Evolutionary conservation across 441 rosid genomes (phyloP), one percentile per base, ranked within the genome.

Genomic region (Metrosideros polymorpha): DNA sequence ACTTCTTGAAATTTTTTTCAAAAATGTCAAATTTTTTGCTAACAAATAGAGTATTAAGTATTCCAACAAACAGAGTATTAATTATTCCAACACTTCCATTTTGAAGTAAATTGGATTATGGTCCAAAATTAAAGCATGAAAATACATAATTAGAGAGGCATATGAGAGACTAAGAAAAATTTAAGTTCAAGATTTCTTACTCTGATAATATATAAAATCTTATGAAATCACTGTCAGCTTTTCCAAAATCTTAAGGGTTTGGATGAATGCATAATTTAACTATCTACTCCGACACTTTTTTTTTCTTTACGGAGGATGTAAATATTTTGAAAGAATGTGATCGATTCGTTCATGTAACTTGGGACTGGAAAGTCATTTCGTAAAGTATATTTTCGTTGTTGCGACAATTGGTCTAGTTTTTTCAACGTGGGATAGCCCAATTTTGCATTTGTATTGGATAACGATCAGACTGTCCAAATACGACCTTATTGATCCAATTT

Each of bases 131-230:
- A 5, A 63, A 63, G 25, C 43, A 63, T 32, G 25, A 32, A 47
- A 18, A 66, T 35, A 32, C 27, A 35, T 29, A 66, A 35, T 2
- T 39, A 2, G 45, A 27, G 39, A 66, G 77, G 27, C 12, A 66
- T 35, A 3, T 66, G 14, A 66, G 77, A 27, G 25, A 45, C 15
- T 66, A 1, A 3, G 27, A 9, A 32, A 35, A 42, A 19, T 66
- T 66, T 14, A 32, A 1, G 25, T 32, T 19, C 25, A 2, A 2
- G 7, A 39, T 27, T 66, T 35, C 45, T 55, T 55, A 14, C n/a
- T 9, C n/a, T 55, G 6, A 25, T 55, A 32, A 25, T 0, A 0
- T 6, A 24, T 1, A 35, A 8, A 66, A 66, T 35, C 9, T 35
- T 35, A 15, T 19, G 13, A 10, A 19, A 35, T 35, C 4, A 0